Evolutionary conservation across 2,329 filamentous ascomycete species (phyloP).

Genomic region (Trichoderma breve): DNA sequence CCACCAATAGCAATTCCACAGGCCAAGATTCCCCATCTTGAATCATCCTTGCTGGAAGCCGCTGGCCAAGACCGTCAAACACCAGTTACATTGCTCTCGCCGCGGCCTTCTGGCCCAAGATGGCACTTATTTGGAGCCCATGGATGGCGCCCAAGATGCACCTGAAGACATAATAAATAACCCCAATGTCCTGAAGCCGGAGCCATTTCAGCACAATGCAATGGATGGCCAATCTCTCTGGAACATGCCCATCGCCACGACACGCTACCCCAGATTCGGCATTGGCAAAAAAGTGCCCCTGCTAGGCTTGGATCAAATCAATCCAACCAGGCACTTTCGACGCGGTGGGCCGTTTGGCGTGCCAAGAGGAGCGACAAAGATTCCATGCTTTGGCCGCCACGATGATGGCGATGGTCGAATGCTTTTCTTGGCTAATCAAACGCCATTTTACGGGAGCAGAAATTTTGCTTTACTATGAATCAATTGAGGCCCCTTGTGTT

Average conservation of each 20-base stretch:
- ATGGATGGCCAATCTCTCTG: not conserved
- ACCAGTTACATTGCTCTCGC: not conserved
- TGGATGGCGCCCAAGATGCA: not conserved
- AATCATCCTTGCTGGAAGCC: not conserved
- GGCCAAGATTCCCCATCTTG: not conserved
- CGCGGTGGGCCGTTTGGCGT: not conserved
- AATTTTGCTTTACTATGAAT: not conserved
- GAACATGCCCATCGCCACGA: not conserved
- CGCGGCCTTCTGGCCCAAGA: not conserved
- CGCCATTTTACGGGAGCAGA: not conserved
- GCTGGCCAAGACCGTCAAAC: not conserved
- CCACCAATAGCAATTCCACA: not conserved
- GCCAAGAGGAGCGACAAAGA: conserved; percentile 12
- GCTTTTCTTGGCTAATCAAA: not conserved
- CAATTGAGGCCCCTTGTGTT: not conserved
- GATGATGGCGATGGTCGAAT: not conserved
- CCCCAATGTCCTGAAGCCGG: no score
- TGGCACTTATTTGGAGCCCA: not conserved
- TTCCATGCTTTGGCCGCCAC: not conserved
- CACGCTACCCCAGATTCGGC: conserved; percentile 9
- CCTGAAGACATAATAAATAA: not conserved
- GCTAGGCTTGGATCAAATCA: not conserved
- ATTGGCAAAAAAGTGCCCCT: conserved; percentile 4
- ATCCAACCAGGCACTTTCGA: not conserved
- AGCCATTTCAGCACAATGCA: not conserved